phyloP scores from a whole-genome alignment of 768 basidiomycete genomes.

The Lentinula guzmanii region DNA sequence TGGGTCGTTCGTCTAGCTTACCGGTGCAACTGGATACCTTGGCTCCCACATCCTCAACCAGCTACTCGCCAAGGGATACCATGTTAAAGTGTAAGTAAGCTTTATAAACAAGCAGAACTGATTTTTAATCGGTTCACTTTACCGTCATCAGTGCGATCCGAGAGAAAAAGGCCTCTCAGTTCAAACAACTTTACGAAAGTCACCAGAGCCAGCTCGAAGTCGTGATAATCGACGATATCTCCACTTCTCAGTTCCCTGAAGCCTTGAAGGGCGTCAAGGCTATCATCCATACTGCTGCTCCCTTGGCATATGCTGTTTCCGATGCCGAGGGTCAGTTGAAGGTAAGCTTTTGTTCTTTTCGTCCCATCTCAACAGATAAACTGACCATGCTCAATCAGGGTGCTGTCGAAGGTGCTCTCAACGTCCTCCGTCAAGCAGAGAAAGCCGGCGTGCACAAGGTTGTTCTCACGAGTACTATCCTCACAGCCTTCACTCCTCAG shows the following conservation, averaged over 20 bases:
- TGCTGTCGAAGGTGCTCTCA: constrained; percentile 27
- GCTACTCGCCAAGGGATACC: neutral
- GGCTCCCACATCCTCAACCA: constrained; percentile 6
- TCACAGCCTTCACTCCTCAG: constrained; percentile 15
- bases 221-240: constrained; percentile 15
- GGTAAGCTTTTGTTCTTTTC: neutral
- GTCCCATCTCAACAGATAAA: neutral
- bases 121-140: neutral
- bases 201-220: constrained; percentile 15
- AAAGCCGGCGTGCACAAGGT: constrained; percentile 24
- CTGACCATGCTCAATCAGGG: constrained; percentile 12
- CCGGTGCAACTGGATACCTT: constrained; percentile 5
- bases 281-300: constrained; percentile 32
- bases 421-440: constrained; percentile 29
- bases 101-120: neutral
- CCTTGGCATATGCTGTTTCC: constrained; percentile 9
- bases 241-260: constrained; percentile 30
- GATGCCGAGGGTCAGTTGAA: constrained; percentile 11
- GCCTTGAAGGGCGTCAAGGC: constrained; percentile 39
- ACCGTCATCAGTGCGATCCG: neutral
- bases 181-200: neutral
- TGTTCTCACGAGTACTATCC: constrained; percentile 25
- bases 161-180: neutral
- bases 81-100: neutral
- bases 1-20: neutral